Evolutionary conservation across 495 filamentous ascomycete genomes (phyloP).

Genomic region (Xylaria bambusicola): DNA sequence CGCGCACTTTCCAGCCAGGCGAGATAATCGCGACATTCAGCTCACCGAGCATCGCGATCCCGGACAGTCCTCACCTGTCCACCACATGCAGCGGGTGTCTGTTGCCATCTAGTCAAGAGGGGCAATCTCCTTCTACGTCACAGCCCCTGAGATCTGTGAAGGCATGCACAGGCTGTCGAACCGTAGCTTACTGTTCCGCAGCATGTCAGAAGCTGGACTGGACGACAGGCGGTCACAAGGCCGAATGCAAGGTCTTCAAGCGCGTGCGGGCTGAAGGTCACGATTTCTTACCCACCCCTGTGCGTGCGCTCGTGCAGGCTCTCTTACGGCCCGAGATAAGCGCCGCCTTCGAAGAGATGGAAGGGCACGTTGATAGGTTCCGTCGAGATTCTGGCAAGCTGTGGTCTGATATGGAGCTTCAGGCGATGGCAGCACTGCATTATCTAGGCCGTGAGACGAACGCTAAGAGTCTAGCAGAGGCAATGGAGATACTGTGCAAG

Average conservation of each 20-base stretch:
- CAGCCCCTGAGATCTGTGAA: conserved; percentile 30
- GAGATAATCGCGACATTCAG: conserved; percentile 43
- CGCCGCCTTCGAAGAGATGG: conserved; percentile 29
- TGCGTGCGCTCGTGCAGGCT: conserved; percentile 47
- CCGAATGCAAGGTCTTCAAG: conserved; percentile 51
- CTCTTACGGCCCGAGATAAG: conserved; percentile 38
- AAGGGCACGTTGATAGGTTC: conserved; percentile 41
- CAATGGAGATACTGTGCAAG: conserved; percentile 36
- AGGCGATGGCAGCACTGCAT: conserved; percentile 45
- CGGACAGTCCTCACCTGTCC: conserved; percentile 37
- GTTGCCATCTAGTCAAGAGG: neutral
- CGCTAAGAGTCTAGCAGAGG: conserved; percentile 31
- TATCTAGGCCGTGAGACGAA: conserved; percentile 36
- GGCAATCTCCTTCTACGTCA: conserved; percentile 3
- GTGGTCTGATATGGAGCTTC: conserved; percentile 47
- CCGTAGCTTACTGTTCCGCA: conserved; percentile 53
- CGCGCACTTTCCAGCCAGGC: conserved; percentile 38
- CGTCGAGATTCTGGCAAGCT: conserved; percentile 15
- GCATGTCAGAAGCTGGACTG: conserved; percentile 60
- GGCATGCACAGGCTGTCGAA: conserved; percentile 53
- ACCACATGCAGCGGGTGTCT: conserved; percentile 49
- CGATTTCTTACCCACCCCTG: conserved; percentile 47
- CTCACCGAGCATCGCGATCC: conserved; percentile 44
- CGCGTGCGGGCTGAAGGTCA: conserved; percentile 27
- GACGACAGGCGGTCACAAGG: conserved; percentile 49